Evolutionary conservation across 1,284 basidiomycete genomes (phyloP), one percentile per base, ranked within the genome.

Genomic region (Ustilago vetiveriae): DNA sequence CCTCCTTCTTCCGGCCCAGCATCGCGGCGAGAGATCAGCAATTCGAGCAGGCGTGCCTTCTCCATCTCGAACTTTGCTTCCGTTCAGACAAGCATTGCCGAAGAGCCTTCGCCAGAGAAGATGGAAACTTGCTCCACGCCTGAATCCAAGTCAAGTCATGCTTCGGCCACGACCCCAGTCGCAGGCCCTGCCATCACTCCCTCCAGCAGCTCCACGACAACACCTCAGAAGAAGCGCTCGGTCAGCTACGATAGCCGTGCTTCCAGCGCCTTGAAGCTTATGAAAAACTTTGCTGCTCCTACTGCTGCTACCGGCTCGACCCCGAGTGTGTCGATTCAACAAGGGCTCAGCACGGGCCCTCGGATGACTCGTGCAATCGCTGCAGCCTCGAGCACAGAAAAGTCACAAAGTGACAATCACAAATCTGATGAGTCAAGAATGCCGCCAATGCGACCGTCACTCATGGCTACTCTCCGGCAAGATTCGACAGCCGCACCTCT

Each of bases 191-290:
- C 30, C 10, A 19, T 16, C 4, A 7, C 37, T 14, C 14, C 41
- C 5, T 40, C 45, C 7, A 26, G 32, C 32, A 47, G 54, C 45
- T 37, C 23, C 23, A 39, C 41, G 3, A 41, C 43, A 16, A 55
- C 63, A 19, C 51, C 58, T 10, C 53, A 55, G 27, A 69, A 69
- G 60, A 70, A 60, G 49, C 60, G 67, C 26, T 56, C 67, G 0
- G 33, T 57, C 37, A 70, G 67, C 57, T 43, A 65, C 35, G 60
- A 65, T 42, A 57, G 47, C 32, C 46, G 48, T 16, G 48, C 52
- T 17, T 21, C 49, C 17, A 37, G 47, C 11, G 39, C 38, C 14
- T 24, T 60, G 43, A 69, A 59, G 33, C 51, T 64, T 3, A 30
- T 68, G 41, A 24, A 35, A 30, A 57, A 38, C 17, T 27, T 58